phyloP scores from a whole-genome alignment of 352 stramenopile species.

The Saprolegnia diclina region DNA sequence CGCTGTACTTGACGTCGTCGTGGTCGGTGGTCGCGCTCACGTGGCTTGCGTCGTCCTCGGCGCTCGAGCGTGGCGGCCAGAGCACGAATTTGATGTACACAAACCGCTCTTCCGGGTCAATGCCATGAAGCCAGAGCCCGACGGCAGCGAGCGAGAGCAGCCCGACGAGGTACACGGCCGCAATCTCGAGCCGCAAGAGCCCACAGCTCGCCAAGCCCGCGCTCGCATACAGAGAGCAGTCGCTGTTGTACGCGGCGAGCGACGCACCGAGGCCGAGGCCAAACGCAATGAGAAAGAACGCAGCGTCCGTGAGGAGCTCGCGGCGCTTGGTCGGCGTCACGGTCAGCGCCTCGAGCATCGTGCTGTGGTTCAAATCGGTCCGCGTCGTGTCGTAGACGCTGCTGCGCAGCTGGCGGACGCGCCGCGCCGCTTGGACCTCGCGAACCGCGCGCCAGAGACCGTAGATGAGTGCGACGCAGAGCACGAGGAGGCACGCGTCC shows the following conservation, averaged over 20 bases:
- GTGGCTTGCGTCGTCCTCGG: neutral
- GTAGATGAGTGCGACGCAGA: neutral
- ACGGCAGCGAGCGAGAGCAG: neutral
- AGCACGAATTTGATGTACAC: conserved; percentile 8
- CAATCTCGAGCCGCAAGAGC: neutral
- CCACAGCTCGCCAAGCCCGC: neutral
- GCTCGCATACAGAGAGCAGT: neutral
- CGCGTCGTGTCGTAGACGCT: neutral
- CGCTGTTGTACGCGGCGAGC: neutral
- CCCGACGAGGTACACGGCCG: neutral
- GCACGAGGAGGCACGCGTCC: neutral
- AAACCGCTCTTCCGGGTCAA: conserved; percentile 11
- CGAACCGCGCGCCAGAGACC: neutral
- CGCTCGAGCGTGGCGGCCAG: neutral
- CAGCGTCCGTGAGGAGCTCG: neutral
- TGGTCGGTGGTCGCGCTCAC: neutral
- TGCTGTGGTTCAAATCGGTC: neutral
- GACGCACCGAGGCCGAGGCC: neutral
- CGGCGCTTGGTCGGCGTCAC: neutral
- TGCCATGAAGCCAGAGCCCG: neutral
- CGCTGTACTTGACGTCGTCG: neutral
- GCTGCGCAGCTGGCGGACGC: neutral
- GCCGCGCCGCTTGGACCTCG: neutral
- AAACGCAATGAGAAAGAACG: neutral
- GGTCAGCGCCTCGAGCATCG: conserved; percentile 7